These are phyloP conservation scores for Phaeolepiota aurea DNA, from an alignment of 768 basidiomycete genomes.

Conservation along the genomic window DNA sequence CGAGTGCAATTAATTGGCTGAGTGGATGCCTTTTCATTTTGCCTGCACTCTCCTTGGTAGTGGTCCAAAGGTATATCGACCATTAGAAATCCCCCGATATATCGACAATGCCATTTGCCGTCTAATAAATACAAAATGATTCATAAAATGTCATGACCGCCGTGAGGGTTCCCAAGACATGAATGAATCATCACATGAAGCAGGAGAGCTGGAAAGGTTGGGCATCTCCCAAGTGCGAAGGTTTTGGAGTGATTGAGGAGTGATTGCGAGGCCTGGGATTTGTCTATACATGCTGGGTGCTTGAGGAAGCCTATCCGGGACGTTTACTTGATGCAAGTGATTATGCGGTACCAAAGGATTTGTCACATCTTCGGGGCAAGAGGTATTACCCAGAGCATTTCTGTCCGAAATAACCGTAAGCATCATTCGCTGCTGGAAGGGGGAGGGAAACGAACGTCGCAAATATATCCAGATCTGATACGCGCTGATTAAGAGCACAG, in stretches of 20 bases:
- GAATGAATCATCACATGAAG: slow-evolving; percentile 45
- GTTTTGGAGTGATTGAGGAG: slow-evolving; percentile 12
- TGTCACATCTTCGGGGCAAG: slow-evolving; percentile 18
- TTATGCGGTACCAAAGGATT: slow-evolving; percentile 8
- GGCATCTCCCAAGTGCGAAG: slow-evolving; percentile 23
- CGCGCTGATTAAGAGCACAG: slow-evolving; percentile 24
- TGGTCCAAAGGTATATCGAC: too few relatives aligned
- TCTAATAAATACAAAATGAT: slow-evolving; percentile 1
- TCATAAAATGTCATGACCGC: slow-evolving; percentile 12
- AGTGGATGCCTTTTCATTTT: too few relatives aligned
- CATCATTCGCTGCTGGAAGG: background rate
- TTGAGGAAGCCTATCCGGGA: slow-evolving; percentile 8
- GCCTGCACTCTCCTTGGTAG: too few relatives aligned
- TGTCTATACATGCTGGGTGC: slow-evolving; percentile 3
- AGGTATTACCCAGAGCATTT: slow-evolving; percentile 29
- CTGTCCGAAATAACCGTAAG: slow-evolving; percentile 16
- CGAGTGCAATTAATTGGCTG: too few relatives aligned
- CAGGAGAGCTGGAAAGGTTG: slow-evolving; percentile 16
- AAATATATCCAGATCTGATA: slow-evolving; percentile 40
- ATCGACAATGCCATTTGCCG: background rate
- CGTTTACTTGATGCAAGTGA: slow-evolving; percentile 7
- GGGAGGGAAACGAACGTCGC: slow-evolving; percentile 37
- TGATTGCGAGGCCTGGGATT: slow-evolving; percentile 6
- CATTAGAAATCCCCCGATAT: too few relatives aligned
- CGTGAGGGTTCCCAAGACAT: slow-evolving; percentile 55